Conservation (phyloP, 371 early-diverging fungal species). For the Haplosporangium sp. region DNA sequence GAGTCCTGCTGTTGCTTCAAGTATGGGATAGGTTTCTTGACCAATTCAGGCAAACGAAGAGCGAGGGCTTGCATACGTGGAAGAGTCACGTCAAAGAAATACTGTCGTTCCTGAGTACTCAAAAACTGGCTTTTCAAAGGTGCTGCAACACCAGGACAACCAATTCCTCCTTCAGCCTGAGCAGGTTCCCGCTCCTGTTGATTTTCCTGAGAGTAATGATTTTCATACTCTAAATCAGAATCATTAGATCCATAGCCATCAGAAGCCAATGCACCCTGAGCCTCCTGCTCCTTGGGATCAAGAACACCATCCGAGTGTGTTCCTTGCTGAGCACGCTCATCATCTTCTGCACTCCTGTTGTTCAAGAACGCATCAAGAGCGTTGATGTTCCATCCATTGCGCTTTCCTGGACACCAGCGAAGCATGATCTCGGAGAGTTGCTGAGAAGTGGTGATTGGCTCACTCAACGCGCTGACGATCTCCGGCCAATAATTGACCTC, state of each 20-base stretch:
- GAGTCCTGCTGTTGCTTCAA: slow-evolving; percentile 47
- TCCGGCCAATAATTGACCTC: slow-evolving; percentile 40
- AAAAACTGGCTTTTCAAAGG: slow-evolving; percentile 36
- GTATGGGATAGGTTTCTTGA: slow-evolving; percentile 43
- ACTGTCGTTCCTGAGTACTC: slow-evolving; percentile 29
- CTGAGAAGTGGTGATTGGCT: slow-evolving; percentile 26
- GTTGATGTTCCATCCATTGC: slow-evolving; percentile 41
- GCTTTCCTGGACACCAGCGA: slow-evolving; percentile 38
- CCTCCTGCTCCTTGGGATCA: slow-evolving; percentile 3
- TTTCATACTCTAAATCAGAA: slow-evolving; percentile 5
- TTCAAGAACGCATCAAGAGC: slow-evolving; percentile 47
- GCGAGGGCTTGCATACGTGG: slow-evolving; percentile 50
- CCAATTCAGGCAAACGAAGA: slow-evolving; percentile 38
- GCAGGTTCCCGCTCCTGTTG: neutral
- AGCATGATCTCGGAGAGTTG: slow-evolving; percentile 44
- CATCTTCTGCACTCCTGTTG: slow-evolving; percentile 15
- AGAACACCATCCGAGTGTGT: slow-evolving; percentile 14
- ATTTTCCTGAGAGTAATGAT: neutral
- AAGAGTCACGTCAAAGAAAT: slow-evolving; percentile 47
- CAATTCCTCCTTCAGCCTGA: neutral
- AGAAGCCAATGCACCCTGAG: slow-evolving; percentile 10
- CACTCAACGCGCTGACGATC: slow-evolving; percentile 32
- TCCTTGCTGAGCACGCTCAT: slow-evolving; percentile 1
- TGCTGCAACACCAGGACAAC: neutral
- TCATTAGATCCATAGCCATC: slow-evolving; percentile 17